phyloP scores from a whole-genome alignment of 768 basidiomycete genomes.

The Xanthoconium stramineum region DNA sequence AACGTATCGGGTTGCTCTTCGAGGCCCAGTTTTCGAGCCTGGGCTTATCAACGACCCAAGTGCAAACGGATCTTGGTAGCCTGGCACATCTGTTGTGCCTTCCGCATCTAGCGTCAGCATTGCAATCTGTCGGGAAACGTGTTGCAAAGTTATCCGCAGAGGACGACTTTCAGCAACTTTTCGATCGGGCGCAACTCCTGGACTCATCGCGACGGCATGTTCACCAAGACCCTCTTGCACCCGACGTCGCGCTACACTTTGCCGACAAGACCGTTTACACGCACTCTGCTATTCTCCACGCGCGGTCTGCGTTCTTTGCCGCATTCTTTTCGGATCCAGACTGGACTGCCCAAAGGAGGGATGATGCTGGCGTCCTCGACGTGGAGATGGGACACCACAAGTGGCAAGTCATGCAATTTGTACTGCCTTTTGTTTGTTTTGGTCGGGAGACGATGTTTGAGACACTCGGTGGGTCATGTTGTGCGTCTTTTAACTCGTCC shows the following conservation, averaged over 20 bases:
- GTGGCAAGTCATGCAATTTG: slow-evolving; percentile 73
- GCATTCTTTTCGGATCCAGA: slow-evolving; percentile 78
- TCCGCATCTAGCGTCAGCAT: slow-evolving; percentile 45
- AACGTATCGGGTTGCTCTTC: slow-evolving; percentile 50
- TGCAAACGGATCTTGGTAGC: slow-evolving; percentile 61
- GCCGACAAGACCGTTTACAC: slow-evolving; percentile 61
- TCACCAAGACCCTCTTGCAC: slow-evolving; percentile 33
- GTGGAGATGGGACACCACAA: slow-evolving; percentile 70
- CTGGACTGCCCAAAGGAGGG: slow-evolving; percentile 72
- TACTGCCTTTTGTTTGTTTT: slow-evolving; percentile 74
- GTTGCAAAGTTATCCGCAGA: slow-evolving; percentile 46
- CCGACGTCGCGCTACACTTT: slow-evolving; percentile 73
- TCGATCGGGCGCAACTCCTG: slow-evolving; percentile 28
- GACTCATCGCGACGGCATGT: slow-evolving; percentile 4
- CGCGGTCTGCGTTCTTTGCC: slow-evolving; percentile 80
- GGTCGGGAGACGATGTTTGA: slow-evolving; percentile 74
- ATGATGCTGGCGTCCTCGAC: slow-evolving; percentile 48
- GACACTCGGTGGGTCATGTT: slow-evolving; percentile 49
- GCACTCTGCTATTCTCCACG: slow-evolving; percentile 75
- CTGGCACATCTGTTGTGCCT: slow-evolving; percentile 63
- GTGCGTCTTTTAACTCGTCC: not conserved
- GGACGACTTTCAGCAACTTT: slow-evolving; percentile 49
- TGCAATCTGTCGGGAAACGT: slow-evolving; percentile 63
- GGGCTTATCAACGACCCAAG: slow-evolving; percentile 40
- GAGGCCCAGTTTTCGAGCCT: slow-evolving; percentile 37